Percentiles rank a stretch among this genome's conserved stretches.
phyloP scores from a whole-genome alignment of 208 protist genomes.

The Acanthamoeba culbertsoni region DNA sequence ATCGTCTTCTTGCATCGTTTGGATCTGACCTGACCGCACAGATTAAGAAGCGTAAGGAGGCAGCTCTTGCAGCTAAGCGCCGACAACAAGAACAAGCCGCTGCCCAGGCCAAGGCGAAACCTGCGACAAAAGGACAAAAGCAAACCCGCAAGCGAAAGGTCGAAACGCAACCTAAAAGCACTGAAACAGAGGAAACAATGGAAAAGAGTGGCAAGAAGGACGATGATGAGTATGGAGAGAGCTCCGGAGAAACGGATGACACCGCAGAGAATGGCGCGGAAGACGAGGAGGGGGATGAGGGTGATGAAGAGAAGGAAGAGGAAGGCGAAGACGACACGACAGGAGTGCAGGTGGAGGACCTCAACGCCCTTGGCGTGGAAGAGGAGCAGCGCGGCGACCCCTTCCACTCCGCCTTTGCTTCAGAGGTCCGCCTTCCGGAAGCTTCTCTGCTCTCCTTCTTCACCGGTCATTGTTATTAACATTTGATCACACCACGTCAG shows the following conservation, averaged over 20 bases:
- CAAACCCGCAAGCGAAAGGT: not conserved
- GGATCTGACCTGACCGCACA: not conserved
- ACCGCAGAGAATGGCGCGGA: not conserved
- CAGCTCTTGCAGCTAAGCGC: not conserved
- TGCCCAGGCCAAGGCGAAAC: not conserved
- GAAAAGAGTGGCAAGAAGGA: not conserved
- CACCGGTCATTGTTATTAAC: not conserved
- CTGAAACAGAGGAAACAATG: not conserved
- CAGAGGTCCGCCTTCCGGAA: not conserved
- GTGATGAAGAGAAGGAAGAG: not conserved
- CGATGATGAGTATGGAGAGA: not conserved
- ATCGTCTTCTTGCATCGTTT: not conserved
- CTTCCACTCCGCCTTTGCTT: not conserved
- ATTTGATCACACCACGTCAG: too few species aligned
- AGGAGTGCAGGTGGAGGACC: not conserved
- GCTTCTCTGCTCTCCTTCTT: not conserved
- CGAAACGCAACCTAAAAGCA: not conserved
- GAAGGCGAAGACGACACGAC: not conserved
- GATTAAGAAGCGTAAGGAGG: not conserved
- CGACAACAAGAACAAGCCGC: not conserved
- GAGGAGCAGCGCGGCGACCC: not conserved
- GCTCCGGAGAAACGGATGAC: not conserved
- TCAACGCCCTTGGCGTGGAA: slow-evolving; percentile 1
- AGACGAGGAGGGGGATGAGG: not conserved
- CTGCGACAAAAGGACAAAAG: not conserved